A percentile compares a stretch with the other conserved stretches of the same genome.
Evolutionary conservation across 495 filamentous ascomycete genomes (phyloP).

Genomic region (Pyronema omphalodes): DNA sequence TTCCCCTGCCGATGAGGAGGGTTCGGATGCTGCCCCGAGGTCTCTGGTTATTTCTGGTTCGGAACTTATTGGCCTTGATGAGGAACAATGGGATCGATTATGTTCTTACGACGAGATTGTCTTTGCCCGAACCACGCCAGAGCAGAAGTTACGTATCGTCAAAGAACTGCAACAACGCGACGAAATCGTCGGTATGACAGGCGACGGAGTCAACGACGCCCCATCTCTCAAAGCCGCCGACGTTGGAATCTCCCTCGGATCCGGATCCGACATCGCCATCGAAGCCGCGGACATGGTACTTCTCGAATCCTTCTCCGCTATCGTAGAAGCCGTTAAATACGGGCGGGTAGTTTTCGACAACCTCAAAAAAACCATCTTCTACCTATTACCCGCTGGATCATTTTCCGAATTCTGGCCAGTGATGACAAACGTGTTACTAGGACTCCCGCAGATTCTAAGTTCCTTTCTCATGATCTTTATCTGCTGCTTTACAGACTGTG

Average conservation of each 20-base stretch:
- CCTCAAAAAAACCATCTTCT: conserved; percentile 37
- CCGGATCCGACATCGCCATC: conserved; percentile 43
- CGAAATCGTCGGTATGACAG: conserved; percentile 32
- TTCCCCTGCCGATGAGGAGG: no score
- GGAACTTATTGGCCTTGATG: conserved; percentile 38
- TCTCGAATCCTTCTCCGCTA: conserved; percentile 43
- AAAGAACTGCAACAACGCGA: conserved; percentile 41
- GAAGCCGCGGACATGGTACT: conserved; percentile 56
- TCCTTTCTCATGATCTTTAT: conserved; percentile 43
- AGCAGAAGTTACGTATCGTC: conserved; percentile 61
- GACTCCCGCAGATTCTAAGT: conserved; percentile 46
- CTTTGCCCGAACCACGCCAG: conserved; percentile 53
- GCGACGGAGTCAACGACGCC: conserved; percentile 42
- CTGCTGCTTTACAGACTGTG: conserved; percentile 51
- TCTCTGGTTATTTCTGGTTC: conserved; percentile 25
- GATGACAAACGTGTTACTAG: conserved; percentile 47
- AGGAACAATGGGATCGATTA: conserved; percentile 39
- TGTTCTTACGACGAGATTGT: conserved; percentile 43
- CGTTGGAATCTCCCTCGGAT: conserved; percentile 35
- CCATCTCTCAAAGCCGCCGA: conserved; percentile 38
- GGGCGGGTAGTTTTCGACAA: conserved; percentile 41
- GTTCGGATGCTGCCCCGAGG: no score
- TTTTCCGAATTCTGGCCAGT: conserved; percentile 60
- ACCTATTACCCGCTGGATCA: conserved; percentile 42
- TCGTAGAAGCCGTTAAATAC: conserved; percentile 48